Evolutionary conservation across 169 alveolate species (phyloP).

Genomic region (Plasmodium vivax): DNA sequence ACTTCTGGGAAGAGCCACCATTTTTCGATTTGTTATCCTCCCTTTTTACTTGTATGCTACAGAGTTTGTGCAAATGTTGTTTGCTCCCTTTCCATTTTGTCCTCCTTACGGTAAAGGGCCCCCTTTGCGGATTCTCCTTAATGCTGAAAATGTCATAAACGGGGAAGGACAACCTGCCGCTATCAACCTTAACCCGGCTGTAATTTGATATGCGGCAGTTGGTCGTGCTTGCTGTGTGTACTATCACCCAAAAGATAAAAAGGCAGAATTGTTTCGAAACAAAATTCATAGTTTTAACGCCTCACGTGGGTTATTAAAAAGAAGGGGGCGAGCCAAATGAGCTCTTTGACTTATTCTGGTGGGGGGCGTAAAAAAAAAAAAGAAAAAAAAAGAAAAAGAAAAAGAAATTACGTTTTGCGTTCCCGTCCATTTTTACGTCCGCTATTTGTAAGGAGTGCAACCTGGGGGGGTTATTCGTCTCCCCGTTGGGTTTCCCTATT

Average conservation of each 20-base stretch:
- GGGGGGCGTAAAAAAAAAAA: not conserved
- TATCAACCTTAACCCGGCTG: not conserved
- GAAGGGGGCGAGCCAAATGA: not conserved
- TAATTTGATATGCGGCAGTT: not conserved
- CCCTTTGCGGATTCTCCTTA: not conserved
- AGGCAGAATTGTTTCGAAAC: not conserved
- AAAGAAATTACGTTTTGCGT: not conserved
- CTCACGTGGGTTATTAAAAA: not conserved
- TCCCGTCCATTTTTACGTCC: not conserved
- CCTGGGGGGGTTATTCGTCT: not conserved
- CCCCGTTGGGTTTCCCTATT: not conserved
- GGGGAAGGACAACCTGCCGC: not conserved
- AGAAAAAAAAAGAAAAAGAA: not conserved
- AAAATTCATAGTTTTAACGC: not conserved
- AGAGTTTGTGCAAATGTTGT: not conserved
- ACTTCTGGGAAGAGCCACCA: not conserved
- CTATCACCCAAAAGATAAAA: not conserved
- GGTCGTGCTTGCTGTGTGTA: not conserved
- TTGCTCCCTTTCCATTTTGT: not conserved
- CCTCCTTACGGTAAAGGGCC: not conserved
- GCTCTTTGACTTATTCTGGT: not conserved
- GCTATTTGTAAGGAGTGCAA: not conserved
- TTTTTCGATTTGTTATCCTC: not conserved
- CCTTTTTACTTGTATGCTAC: not conserved
- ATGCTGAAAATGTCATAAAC: not conserved